Base-by-base conservation (phyloP, 176 grass and related monocot genomes). In the Rhipidocladum racemiflorum region DNA sequence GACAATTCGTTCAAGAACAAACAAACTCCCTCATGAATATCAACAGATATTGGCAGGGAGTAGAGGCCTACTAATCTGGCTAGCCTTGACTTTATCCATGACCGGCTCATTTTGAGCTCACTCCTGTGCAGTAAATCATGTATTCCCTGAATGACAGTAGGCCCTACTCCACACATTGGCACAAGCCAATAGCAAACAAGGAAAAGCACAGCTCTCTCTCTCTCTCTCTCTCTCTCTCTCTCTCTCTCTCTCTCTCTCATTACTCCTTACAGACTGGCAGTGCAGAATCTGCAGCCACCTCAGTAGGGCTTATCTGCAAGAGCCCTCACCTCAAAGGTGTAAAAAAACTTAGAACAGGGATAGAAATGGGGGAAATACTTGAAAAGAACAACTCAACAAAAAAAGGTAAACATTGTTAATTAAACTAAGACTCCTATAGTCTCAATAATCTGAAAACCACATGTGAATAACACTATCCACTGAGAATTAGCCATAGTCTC, bases 371-470 rank as follows among this genome's bases (percentile, higher is more conserved):
- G 15, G 20, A 61, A 54, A 38, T 67, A 32, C 10, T 38, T 44
- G 28, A 80, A 67, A 20, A 39, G n/a, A 13, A 43, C 25, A 57
- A 48, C 27, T 6, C 6, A 51, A 79, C n/a, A 83, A 49, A 63
- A 82, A 34, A 70, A 61, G 61, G 72, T 61, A 38, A 70, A 34
- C 54, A 50, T 45, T 32, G 7, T 74, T 80, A 48, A 77, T 45
- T 55, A 84, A 84, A 81, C 75, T 89, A 68, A 42, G 46, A 80
- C 61, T 32, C 63, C 29, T 57, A 73, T 68, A 63, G 9, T 0
- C 70, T 21, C 15, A 72, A 72, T 20, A 72, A 72, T 51, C 2
- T 34, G 28, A 63, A 63, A 63, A 63, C 61, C 61, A 2, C 25
- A 30, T 29, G 59, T n/a, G 59, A 61, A 61, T 15, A 29, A 16